phyloP scores from a whole-genome alignment of 106 monocot species.

The Apostasia shenzhenica region DNA sequence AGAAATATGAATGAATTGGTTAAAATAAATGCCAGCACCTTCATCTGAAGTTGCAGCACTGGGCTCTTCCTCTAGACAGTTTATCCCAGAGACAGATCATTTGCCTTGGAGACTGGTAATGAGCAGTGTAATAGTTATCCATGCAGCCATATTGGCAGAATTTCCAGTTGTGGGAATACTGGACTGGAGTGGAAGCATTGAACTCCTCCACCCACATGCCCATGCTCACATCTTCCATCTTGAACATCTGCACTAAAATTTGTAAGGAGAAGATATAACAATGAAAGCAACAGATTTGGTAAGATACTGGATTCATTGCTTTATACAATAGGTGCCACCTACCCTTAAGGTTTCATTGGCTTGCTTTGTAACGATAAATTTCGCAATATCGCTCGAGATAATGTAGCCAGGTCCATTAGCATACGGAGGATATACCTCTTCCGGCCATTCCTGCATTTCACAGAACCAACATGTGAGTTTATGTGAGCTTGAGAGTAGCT shows the following conservation, averaged over 20 bases:
- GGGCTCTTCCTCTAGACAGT: constrained; percentile 42
- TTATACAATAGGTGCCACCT: constrained; percentile 1
- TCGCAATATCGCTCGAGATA: constrained; percentile 77
- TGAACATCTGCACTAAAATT: constrained; percentile 70
- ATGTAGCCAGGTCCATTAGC: constrained; percentile 93
- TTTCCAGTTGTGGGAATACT: constrained; percentile 76
- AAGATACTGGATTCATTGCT: background rate
- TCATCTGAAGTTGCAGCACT: constrained; percentile 88
- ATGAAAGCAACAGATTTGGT: background rate
- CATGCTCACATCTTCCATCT: constrained; percentile 99
- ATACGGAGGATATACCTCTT: constrained; percentile 79
- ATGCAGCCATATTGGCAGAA: constrained; percentile 96
- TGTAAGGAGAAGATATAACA: background rate
- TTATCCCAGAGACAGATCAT: constrained; percentile 92
- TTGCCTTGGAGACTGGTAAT: constrained; percentile 94
- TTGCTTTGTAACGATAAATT: constrained; percentile 45
- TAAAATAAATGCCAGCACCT: background rate
- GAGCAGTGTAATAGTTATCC: constrained; percentile 77
- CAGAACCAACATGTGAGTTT: background rate
- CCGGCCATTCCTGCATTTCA: constrained; percentile 83
- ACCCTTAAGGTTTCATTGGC: constrained; percentile 62
- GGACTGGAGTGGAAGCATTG: constrained; percentile 43
- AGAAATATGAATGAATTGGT: no score
- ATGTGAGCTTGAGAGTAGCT: background rate
- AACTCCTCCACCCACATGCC: constrained; percentile 97